These are phyloP conservation scores for Tuber melanosporum DNA, from an alignment of 495 filamentous ascomycete species.

Conservation along the genomic window DNA sequence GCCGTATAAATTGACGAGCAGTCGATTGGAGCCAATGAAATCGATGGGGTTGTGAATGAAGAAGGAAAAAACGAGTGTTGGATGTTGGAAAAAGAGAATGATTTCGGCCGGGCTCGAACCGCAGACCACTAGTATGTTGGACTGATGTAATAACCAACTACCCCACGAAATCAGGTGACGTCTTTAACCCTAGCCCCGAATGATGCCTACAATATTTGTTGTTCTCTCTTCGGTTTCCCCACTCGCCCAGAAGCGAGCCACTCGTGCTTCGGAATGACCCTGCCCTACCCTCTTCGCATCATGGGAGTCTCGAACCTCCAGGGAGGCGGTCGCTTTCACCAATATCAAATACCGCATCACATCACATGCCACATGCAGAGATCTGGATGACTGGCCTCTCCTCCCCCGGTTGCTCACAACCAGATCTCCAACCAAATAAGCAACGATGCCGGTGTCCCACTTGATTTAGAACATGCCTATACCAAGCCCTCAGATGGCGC, in stretches of 20 bases:
- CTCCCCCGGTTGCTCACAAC: too few species aligned
- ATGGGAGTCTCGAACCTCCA: neutral
- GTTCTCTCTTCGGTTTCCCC: slow-evolving; percentile 26
- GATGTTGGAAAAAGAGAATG: neutral
- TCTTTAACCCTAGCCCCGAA: too few species aligned
- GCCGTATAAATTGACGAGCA: too few species aligned
- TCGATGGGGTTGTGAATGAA: too few species aligned
- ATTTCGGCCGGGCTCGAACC: neutral
- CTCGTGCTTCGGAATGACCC: slow-evolving; percentile 19
- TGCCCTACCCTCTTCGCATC: slow-evolving; percentile 13
- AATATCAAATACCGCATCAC: slow-evolving; percentile 19
- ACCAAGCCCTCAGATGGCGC: too few species aligned
- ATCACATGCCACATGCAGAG: neutral
- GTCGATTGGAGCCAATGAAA: too few species aligned
- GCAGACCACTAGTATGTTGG: neutral
- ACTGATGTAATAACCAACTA: neutral
- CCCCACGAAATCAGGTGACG: too few species aligned
- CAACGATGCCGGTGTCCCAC: too few species aligned
- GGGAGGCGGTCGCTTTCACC: slow-evolving; percentile 28
- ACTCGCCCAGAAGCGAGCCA: slow-evolving; percentile 6
- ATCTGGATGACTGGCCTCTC: too few species aligned
- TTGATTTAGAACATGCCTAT: too few species aligned
- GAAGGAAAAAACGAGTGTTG: neutral
- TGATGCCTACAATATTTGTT: too few species aligned
- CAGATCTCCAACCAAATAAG: too few species aligned